These are phyloP conservation scores for Lentinula aciculospora DNA, from an alignment of 768 basidiomycete species.

Conservation along the genomic window DNA sequence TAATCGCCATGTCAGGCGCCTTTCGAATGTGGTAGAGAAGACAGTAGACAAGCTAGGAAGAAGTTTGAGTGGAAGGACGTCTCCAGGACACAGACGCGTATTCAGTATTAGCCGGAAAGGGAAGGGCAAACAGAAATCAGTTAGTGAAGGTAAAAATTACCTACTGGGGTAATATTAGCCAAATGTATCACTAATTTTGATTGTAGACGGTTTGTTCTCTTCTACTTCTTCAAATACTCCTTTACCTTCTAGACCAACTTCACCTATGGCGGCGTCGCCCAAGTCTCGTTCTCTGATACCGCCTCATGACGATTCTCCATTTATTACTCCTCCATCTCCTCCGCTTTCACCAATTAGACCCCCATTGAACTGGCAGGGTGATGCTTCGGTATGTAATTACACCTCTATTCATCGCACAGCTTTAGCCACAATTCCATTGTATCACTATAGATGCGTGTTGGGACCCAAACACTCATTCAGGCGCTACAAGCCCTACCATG, in stretches of 20 bases:
- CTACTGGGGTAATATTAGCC: constrained; percentile 13
- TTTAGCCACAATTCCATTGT: constrained; percentile 6
- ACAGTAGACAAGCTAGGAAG: neutral
- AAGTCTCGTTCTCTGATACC: constrained; percentile 8
- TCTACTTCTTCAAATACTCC: constrained; percentile 15
- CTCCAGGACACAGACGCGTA: constrained; percentile 39
- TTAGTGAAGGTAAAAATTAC: constrained; percentile 21
- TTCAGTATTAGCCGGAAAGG: constrained; percentile 52
- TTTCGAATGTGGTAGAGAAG: constrained; percentile 26
- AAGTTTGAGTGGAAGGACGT: neutral
- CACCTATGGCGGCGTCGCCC: constrained; percentile 13
- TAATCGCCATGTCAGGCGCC: constrained; percentile 43
- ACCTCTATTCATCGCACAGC: constrained; percentile 8
- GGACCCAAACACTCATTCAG: constrained; percentile 86
- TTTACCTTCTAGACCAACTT: constrained; percentile 24
- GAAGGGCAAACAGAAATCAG: constrained; percentile 40
- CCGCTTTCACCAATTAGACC: constrained; percentile 38
- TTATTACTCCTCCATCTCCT: constrained; percentile 73
- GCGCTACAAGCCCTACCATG: constrained; percentile 83
- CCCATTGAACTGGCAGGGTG: constrained; percentile 46
- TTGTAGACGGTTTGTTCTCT: constrained; percentile 8
- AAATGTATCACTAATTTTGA: neutral
- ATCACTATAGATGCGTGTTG: constrained; percentile 66
- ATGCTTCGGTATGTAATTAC: constrained; percentile 56
- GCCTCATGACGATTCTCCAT: constrained; percentile 48